Percentiles rank a stretch among this genome's conserved stretches.
These are phyloP conservation scores for Taphrina betulina DNA, from an alignment of 1,139 yeast genomes.

Conservation along the genomic window DNA sequence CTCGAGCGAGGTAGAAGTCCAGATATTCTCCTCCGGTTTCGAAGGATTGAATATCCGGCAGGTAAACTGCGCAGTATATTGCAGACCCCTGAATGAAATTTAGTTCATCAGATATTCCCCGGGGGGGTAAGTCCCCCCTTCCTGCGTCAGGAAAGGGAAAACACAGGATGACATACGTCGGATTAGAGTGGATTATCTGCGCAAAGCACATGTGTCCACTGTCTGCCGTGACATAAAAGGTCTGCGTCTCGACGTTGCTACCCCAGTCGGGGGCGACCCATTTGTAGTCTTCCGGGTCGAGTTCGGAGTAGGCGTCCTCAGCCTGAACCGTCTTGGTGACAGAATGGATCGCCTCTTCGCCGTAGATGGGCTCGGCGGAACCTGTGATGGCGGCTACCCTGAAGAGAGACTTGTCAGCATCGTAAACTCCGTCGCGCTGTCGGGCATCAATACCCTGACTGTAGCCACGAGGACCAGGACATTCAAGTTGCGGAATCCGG, in stretches of 20 bases:
- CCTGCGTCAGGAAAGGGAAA: too few relatives aligned
- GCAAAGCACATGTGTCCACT: slow-evolving; percentile 75
- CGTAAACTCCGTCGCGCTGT: background rate
- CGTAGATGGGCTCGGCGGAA: slow-evolving; percentile 95
- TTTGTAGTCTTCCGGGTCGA: slow-evolving; percentile 63
- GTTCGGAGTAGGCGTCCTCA: slow-evolving; percentile 54
- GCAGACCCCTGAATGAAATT: slow-evolving; percentile 8
- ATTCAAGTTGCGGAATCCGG: slow-evolving; percentile 1
- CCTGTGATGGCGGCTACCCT: slow-evolving; percentile 92
- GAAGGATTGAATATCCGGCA: slow-evolving; percentile 67
- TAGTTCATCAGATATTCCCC: background rate
- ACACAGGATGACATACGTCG: slow-evolving; percentile 79
- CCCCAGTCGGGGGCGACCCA: slow-evolving; percentile 68
- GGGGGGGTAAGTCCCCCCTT: background rate
- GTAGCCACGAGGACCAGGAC: slow-evolving; percentile 32
- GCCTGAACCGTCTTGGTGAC: slow-evolving; percentile 61
- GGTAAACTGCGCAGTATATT: slow-evolving; percentile 81
- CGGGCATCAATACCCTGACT: slow-evolving; percentile 16
- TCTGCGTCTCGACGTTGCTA: slow-evolving; percentile 93
- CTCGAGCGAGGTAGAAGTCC: slow-evolving; percentile 90
- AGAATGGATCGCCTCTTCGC: slow-evolving; percentile 87
- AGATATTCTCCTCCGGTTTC: slow-evolving; percentile 56
- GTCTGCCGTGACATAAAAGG: slow-evolving; percentile 74
- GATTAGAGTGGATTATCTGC: slow-evolving; percentile 88
- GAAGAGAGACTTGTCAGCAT: slow-evolving; percentile 2